phyloP scores from a whole-genome alignment of 305 asterid genomes.

The Fraxinus baroniana region DNA sequence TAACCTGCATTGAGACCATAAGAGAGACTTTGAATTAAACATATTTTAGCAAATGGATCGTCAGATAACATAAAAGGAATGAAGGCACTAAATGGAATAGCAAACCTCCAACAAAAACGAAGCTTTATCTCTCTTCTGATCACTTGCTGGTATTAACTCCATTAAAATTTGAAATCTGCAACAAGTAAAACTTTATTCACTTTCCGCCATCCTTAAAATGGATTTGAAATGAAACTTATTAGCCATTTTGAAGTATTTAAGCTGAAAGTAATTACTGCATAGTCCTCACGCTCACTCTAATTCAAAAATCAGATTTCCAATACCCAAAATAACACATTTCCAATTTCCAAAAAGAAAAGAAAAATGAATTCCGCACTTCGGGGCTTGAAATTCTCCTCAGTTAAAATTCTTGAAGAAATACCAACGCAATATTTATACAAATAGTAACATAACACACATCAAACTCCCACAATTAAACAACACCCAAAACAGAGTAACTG shows the following conservation, averaged over 20 bases:
- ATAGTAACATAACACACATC: constrained; percentile 2
- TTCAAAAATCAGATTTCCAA: background rate
- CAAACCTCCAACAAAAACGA: constrained; percentile 81
- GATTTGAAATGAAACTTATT: background rate
- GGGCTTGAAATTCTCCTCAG: background rate
- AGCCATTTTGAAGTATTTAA: background rate
- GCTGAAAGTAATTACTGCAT: background rate
- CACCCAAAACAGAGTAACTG: constrained; percentile 11
- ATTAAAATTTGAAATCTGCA: constrained; percentile 75
- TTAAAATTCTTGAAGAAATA: background rate
- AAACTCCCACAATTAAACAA: constrained; percentile 8
- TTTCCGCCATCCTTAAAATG: background rate
- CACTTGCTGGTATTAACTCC: constrained; percentile 73
- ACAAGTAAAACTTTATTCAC: constrained; percentile 12
- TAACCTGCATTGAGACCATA: constrained; percentile 55
- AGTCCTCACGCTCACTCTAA: background rate
- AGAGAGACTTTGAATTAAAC: constrained; percentile 2
- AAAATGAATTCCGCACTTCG: background rate
- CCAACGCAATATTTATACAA: background rate
- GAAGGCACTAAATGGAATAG: constrained; percentile 17
- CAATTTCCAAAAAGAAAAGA: background rate
- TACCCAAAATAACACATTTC: background rate
- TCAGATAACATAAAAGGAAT: background rate
- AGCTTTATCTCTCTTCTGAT: constrained; percentile 81
- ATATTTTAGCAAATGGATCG: constrained; percentile 4